Percentiles rank a stretch among this genome's conserved stretches.
These are phyloP conservation scores for Telfairia occidentalis DNA, from an alignment of 331 rosid genomes.

Conservation along the genomic window DNA sequence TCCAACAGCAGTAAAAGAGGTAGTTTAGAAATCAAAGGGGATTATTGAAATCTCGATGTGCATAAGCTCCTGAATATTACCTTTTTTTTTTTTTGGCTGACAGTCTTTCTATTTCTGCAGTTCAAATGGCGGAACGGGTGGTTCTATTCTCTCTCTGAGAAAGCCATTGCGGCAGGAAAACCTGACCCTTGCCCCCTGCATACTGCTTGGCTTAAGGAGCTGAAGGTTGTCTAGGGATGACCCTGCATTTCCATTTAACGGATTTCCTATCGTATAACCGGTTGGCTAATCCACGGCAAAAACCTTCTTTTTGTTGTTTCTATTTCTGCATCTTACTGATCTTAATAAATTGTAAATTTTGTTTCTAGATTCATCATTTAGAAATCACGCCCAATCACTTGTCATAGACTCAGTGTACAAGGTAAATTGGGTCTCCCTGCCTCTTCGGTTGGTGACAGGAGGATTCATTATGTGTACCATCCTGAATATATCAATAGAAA, in stretches of 20 bases:
- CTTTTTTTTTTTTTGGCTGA: background rate
- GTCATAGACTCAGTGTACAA: background rate
- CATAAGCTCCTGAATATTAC: background rate
- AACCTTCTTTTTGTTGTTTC: background rate
- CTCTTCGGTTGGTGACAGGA: background rate
- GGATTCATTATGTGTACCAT: background rate
- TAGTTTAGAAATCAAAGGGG: constrained; percentile 11
- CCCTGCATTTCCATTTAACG: background rate
- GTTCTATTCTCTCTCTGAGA: constrained; percentile 70
- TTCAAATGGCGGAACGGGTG: constrained; percentile 97
- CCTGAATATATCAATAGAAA: background rate
- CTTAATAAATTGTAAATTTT: background rate
- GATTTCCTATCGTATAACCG: background rate
- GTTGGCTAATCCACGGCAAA: background rate
- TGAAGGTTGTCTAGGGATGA: constrained; percentile 40
- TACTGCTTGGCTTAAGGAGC: constrained; percentile 73
- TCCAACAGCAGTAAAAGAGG: constrained; percentile 98
- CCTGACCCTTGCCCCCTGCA: constrained; percentile 85
- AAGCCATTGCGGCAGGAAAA: constrained; percentile 51
- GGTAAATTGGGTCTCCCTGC: no score
- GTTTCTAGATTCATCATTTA: background rate
- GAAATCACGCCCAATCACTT: background rate
- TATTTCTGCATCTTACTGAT: background rate
- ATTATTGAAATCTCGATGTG: background rate
- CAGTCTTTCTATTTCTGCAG: constrained; percentile 27